Evolutionary conservation across 208 protist species (phyloP), one percentile per base, ranked within the genome.

Genomic region (Strigomonas culicis): DNA sequence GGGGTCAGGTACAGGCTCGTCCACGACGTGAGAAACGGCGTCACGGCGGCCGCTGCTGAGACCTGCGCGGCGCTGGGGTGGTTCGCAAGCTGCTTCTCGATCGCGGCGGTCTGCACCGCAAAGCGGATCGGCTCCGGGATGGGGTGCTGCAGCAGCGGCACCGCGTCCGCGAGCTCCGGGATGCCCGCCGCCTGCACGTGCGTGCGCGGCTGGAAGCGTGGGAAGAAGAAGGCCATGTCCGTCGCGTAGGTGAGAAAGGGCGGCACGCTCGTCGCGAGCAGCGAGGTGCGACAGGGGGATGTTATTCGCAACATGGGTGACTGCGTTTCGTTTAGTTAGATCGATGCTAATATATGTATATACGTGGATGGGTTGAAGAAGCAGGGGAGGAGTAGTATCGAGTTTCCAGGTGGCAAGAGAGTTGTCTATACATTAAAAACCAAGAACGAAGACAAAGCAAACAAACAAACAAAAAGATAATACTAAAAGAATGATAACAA

Each of bases 161-260:
- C 59, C 10, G 86, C 83, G 52, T 95, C 86, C n/a, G 39, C 68
- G 22, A 95, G 43, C 41, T 95, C 85, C 0, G 89, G 86, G 39
- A 95, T 88, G 43, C 84, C 78, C 22, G 77, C 72, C 36, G 67
- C 19, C 41, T 51, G 60, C 30, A 92, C 56, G 75, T 95, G 89
- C 4, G 74, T 77, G 27, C 39, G 21, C 2, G 86, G 85, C 66
- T 90, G 83, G 64, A 95, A 93, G 52, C 89, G 78, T 1, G 89
- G 86, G 56, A 80, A 90, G 68, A 90, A 95, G 62, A 93, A 95
- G 47, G 84, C 86, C 66, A 93, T 50, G 56, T 95, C 89, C n/a
- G 68, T 81, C 7, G 84, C 69, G 31, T 82, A 74, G 46, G 79
- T 53, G 64, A 93, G 80, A 49, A 82, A 80, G 19, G 68, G 59